Conservation (phyloP, 768 basidiomycete species). For the Postia placenta region DNA sequence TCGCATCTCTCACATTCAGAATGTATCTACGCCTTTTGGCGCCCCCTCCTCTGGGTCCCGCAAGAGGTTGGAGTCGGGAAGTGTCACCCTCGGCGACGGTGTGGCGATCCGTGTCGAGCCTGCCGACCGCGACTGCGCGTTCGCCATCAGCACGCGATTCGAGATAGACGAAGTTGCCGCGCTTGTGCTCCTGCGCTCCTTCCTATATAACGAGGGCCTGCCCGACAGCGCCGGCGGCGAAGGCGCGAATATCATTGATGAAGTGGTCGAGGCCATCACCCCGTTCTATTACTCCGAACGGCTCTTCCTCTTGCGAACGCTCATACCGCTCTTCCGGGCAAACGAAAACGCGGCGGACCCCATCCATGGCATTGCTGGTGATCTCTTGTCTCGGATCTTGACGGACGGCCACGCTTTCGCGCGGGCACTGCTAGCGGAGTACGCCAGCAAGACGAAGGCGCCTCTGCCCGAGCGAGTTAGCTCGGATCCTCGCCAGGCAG, state of each 20-base stretch:
- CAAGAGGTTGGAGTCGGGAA: constrained; percentile 59
- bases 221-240: constrained; percentile 43
- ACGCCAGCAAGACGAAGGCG: constrained; percentile 47
- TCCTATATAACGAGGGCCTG: constrained; percentile 72
- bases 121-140: constrained; percentile 62
- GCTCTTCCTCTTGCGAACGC: constrained; percentile 58
- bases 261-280: constrained; percentile 65
- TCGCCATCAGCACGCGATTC: constrained; percentile 67
- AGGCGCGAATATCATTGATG: constrained; percentile 41
- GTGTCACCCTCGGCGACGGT: constrained; percentile 64
- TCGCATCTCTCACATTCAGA: constrained; percentile 50
- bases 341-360: constrained; percentile 52
- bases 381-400: constrained; percentile 53
- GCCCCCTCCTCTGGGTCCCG: constrained; percentile 62
- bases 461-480: constrained; percentile 36
- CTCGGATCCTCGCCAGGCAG: constrained; percentile 50
- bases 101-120: constrained; percentile 57
- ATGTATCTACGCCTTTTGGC: constrained; percentile 61
- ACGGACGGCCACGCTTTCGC: constrained; percentile 63
- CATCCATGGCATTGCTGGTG: constrained; percentile 46
- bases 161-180: constrained; percentile 80
- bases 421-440: constrained; percentile 52
- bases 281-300: constrained; percentile 82
- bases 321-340: constrained; percentile 73
- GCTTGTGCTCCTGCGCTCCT: constrained; percentile 66